Percentiles rank a stretch among this genome's conserved stretches.
Evolutionary conservation across 371 early-diverging fungal species (phyloP).

Genomic region (Mortierella sp.): DNA sequence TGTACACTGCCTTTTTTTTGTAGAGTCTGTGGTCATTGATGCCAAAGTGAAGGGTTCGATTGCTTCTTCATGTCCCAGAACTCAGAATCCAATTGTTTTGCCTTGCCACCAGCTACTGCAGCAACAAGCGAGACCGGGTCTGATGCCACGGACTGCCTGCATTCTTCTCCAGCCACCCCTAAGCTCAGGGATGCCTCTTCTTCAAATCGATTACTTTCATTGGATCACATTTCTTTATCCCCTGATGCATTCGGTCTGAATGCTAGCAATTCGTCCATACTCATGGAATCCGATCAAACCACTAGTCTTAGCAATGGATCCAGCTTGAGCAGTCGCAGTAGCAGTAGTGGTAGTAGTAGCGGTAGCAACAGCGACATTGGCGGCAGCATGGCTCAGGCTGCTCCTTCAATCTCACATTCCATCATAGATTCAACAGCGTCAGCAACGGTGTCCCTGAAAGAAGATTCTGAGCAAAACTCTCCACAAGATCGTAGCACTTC

Average conservation of each 20-base stretch:
- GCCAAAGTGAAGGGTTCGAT: conserved; percentile 5
- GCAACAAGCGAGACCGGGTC: conserved; percentile 23
- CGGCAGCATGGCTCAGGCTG: background rate
- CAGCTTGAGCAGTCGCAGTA: conserved; percentile 3
- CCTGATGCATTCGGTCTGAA: background rate
- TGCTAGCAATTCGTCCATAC: background rate
- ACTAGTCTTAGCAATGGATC: background rate
- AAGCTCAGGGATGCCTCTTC: conserved; percentile 1
- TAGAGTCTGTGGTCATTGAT: background rate
- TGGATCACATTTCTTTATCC: conserved; percentile 1
- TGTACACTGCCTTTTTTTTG: background rate
- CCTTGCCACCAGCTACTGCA: conserved; percentile 16
- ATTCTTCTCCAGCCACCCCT: background rate
- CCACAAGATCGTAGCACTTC: background rate
- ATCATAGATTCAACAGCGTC: background rate
- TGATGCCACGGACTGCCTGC: conserved; percentile 29
- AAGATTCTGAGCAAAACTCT: background rate
- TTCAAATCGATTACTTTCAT: background rate
- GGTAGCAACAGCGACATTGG: background rate
- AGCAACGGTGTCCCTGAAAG: background rate
- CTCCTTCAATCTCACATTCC: background rate
- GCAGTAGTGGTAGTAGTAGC: background rate
- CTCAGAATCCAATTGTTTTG: conserved; percentile 24
- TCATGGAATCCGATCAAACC: conserved; percentile 3
- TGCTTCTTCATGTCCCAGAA: conserved; percentile 31